Conservation (phyloP, 2,329 filamentous ascomycete genomes). For the Neofusicoccum sp. region DNA sequence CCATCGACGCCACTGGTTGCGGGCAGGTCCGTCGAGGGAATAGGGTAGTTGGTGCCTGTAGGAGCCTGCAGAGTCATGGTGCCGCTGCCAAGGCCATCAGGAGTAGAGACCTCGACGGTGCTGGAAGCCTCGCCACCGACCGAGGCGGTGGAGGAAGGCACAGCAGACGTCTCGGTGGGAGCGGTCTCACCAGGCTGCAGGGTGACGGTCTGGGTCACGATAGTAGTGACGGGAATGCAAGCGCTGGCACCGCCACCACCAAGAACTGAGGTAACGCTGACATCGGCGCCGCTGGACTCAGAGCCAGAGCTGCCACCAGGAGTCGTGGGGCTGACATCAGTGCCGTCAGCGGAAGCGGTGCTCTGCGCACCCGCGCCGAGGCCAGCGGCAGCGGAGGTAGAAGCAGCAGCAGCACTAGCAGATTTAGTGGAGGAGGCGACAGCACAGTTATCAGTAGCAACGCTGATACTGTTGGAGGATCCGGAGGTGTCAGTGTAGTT, state of each 20-base stretch:
- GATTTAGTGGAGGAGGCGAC: not conserved
- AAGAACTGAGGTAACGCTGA: not conserved
- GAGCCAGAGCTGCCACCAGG: not conserved
- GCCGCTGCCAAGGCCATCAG: conserved; percentile 1
- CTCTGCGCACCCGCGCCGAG: not conserved
- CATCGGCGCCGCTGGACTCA: not conserved
- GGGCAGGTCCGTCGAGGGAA: not conserved
- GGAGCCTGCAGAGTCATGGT: not conserved
- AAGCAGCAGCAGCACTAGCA: not conserved
- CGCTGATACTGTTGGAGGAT: conserved; percentile 48
- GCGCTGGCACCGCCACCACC: not conserved
- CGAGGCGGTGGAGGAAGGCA: not conserved
- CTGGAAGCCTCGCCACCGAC: not conserved
- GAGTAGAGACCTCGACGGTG: not conserved
- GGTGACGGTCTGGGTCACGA: conserved; percentile 1
- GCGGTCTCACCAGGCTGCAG: conserved; percentile 12
- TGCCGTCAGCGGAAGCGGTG: not conserved
- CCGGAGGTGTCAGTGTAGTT: conserved; percentile 51
- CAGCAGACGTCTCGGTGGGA: not conserved
- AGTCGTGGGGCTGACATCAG: not conserved
- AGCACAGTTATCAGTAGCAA: not conserved
- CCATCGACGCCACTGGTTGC: conserved; percentile 2
- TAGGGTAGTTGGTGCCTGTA: not conserved
- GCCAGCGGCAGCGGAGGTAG: not conserved
- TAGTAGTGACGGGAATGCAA: not conserved